Evolutionary conservation across 257 asterid genomes (phyloP).

Genomic region (Solanum corneliomulleri): DNA sequence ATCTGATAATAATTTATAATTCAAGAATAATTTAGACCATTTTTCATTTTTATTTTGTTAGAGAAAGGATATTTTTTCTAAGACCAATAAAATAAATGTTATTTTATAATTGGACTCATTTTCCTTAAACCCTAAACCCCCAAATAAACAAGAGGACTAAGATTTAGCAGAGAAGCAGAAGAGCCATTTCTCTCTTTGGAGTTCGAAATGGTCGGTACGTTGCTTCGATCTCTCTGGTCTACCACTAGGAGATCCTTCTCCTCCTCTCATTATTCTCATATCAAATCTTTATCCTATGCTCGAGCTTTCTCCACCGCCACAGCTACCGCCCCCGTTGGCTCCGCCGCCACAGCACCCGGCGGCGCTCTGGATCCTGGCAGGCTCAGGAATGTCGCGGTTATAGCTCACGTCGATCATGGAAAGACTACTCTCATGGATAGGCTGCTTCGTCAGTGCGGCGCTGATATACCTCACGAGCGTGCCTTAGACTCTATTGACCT

Average conservation of each 20-base stretch:
- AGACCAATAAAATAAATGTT: not conserved
- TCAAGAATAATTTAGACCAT: too few relatives aligned
- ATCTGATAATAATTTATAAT: too few relatives aligned
- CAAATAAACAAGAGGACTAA: not conserved
- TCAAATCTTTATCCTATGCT: constrained; percentile 16
- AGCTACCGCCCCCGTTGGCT: constrained; percentile 26
- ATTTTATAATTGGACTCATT: not conserved
- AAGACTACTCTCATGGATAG: constrained; percentile 98
- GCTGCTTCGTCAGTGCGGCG: constrained; percentile 95
- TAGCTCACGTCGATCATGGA: constrained; percentile 97
- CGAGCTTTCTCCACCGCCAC: constrained; percentile 41
- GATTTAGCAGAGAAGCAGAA: not conserved
- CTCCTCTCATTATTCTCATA: constrained; percentile 5
- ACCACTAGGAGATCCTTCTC: constrained; percentile 21
- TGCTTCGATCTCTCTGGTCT: constrained; percentile 56
- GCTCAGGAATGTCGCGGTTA: constrained; percentile 88
- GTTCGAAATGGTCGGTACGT: constrained; percentile 46
- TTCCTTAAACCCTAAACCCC: constrained; percentile 4
- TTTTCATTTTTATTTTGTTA: too few relatives aligned
- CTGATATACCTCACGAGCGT: constrained; percentile 92
- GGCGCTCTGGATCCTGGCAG: constrained; percentile 47
- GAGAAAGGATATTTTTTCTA: not conserved
- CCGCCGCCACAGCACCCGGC: constrained; percentile 18
- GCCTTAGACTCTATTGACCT: constrained; percentile 88
- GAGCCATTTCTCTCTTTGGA: not conserved